A percentile compares a stretch with the other conserved stretches of the same genome.
Evolutionary conservation across 2,329 filamentous ascomycete species (phyloP).

Genomic region (Zymoseptoria brevis): DNA sequence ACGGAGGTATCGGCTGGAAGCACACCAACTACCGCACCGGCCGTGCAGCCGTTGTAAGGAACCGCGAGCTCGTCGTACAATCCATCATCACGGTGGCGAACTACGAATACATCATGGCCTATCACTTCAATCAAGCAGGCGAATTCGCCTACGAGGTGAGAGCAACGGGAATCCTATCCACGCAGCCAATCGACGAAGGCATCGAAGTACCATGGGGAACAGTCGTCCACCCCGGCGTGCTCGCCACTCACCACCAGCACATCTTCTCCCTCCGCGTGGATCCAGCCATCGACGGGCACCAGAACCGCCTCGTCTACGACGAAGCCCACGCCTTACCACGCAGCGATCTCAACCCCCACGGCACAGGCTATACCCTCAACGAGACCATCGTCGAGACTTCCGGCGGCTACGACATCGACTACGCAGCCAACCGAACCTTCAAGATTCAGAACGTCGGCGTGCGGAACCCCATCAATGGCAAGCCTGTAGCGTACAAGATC

Average conservation of each 20-base stretch:
- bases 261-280: conserved; percentile 55
- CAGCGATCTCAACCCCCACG: conserved; percentile 48
- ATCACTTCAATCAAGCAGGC: conserved; percentile 63
- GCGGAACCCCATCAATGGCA: conserved; percentile 41
- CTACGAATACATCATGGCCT: conserved; percentile 67
- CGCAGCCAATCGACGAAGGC: conserved; percentile 59
- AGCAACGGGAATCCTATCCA: conserved; percentile 60
- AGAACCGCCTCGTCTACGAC: conserved; percentile 43
- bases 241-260: conserved; percentile 67
- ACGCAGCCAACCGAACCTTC: conserved; percentile 39
- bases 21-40: conserved; percentile 64
- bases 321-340: conserved; percentile 54
- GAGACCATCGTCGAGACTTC: conserved; percentile 44
- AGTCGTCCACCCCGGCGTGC: conserved; percentile 60
- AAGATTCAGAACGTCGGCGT: conserved; percentile 42
- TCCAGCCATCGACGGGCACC: conserved; percentile 39
- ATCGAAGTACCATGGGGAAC: conserved; percentile 59
- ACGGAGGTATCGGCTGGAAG: conserved; percentile 61
- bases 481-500: conserved; percentile 45
- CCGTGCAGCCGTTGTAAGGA: conserved; percentile 54
- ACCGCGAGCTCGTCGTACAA: conserved; percentile 59
- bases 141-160: conserved; percentile 60
- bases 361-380: conserved; percentile 41
- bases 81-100: conserved; percentile 61
- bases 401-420: conserved; percentile 43